phyloP scores from a whole-genome alignment of 2,329 filamentous ascomycete species.

The Aspergillus fumigatus region DNA sequence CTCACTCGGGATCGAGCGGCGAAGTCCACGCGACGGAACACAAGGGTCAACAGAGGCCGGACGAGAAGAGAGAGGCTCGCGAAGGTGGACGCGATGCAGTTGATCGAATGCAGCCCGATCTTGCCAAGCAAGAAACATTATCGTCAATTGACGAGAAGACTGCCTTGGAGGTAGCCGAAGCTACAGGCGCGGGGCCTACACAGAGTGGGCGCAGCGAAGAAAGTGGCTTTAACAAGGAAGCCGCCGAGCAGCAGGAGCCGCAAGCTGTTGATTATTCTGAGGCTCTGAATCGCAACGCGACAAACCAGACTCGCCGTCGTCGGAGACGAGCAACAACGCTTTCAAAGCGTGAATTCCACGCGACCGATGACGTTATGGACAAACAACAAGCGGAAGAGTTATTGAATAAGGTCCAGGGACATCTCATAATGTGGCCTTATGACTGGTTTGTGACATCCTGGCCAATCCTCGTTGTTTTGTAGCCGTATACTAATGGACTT shows the following conservation, averaged over 20 bases:
- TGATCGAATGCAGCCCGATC: constrained; percentile 30
- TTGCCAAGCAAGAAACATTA: constrained; percentile 27
- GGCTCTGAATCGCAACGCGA: constrained; percentile 35
- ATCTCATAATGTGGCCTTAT: constrained; percentile 88
- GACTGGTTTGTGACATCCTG: constrained; percentile 60
- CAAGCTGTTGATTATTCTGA: constrained; percentile 38
- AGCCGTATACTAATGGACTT: constrained; percentile 9
- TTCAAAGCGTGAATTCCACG: constrained; percentile 45
- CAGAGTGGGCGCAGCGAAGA: constrained; percentile 24
- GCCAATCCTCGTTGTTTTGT: constrained; percentile 5
- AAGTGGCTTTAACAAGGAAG: constrained; percentile 21
- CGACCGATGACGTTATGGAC: constrained; percentile 69
- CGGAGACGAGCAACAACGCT: constrained; percentile 44
- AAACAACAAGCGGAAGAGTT: constrained; percentile 76
- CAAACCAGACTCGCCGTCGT: constrained; percentile 32
- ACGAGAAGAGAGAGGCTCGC: constrained; percentile 33
- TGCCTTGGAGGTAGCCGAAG: constrained; percentile 27
- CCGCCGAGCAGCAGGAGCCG: constrained; percentile 28
- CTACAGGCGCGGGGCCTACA: constrained; percentile 18
- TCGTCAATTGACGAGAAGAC: constrained; percentile 43
- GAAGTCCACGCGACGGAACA: constrained; percentile 27
- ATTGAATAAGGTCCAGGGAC: constrained; percentile 76
- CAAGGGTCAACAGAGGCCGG: constrained; percentile 25
- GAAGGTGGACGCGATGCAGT: constrained; percentile 30
- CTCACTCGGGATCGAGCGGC: constrained; percentile 22